Percentiles rank a stretch among this genome's conserved stretches.
Conservation (phyloP, 257 asterid genomes). For the Phtheirospermum japonicum region DNA sequence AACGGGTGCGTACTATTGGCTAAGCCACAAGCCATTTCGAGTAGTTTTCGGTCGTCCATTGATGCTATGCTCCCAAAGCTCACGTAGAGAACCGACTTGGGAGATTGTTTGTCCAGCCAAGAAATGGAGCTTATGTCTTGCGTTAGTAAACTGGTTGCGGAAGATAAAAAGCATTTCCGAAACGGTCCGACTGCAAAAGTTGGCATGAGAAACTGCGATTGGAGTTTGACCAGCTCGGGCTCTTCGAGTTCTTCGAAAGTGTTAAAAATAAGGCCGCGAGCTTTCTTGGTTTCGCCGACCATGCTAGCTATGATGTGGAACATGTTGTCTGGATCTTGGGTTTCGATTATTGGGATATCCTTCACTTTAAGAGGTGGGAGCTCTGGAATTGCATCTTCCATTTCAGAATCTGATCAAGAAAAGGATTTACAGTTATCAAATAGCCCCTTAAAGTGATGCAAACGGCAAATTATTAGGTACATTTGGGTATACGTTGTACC, state of each 20-base stretch:
- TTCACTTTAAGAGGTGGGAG: too few species aligned
- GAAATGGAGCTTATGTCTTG: conserved; percentile 42
- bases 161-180: conserved; percentile 36
- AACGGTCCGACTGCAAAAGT: conserved; percentile 38
- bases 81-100: conserved; percentile 44
- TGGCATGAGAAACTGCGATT: conserved; percentile 22
- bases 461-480: too few species aligned
- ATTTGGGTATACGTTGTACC: too few species aligned
- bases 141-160: conserved; percentile 34
- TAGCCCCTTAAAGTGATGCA: too few species aligned
- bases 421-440: too few species aligned
- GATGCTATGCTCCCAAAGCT: conserved; percentile 47
- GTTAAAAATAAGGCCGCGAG: conserved; percentile 33
- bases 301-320: conserved; percentile 3
- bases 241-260: conserved; percentile 37
- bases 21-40: conserved; percentile 50
- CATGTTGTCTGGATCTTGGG: conserved; percentile 3
- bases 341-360: conserved; percentile 23
- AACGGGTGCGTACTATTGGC: conserved; percentile 38
- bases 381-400: conserved; percentile 29
- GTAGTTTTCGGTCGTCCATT: conserved; percentile 26
- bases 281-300: conserved; percentile 28
- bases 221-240: conserved; percentile 19
- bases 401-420: conserved; percentile 28
- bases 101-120: conserved; percentile 44